Evolutionary conservation across 768 basidiomycete genomes (phyloP), one percentile per base, ranked within the genome.

Genomic region (Amyloporia xantha): DNA sequence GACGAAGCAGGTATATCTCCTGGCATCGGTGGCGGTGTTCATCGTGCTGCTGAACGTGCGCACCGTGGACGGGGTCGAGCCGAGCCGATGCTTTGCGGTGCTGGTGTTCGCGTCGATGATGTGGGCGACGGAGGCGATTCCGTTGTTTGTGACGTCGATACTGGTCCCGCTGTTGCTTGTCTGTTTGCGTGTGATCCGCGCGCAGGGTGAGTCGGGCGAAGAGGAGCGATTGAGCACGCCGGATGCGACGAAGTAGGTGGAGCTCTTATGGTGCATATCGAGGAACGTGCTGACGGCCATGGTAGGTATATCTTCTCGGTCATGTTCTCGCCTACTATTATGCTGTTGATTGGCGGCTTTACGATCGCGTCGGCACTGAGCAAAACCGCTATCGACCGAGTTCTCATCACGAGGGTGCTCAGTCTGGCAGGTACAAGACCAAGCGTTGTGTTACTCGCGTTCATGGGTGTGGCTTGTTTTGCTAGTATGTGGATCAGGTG

Each of bases 401-500:
- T 97, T 49, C 65, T 97, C 41, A 93, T 98, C 53, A 94, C 93
- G 3, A 79, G 88, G 24, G 82, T 98, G 36, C 77, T 99, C 45
- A 86, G 83, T 60, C 73, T 97, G 44, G 96, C 96, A 5, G 95
- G 96, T 4, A 84, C 91, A 10, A 76, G 76, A 47, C 96, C 95
- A 2, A 82, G 79, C 52, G 84, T 78, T 0, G 94, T 99, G 3
- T 71, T 99, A 6, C 77, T 99, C 39, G 85, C 91, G 0, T 90
- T 97, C 65, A 98, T 98, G 96, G 81, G 74, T 38, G 93, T 99
- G 15, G 87, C 93, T 2, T 97, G 93, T 61, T 99, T 99, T 63
- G 92, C 94, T 2, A 93, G 90, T 66, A 99, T 98, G 95, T 98
- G 93, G 96, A 98, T 99, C 60, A 93, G 87, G 86, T 85, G 48